Percentiles rank a stretch among this genome's conserved stretches.
phyloP scores from a whole-genome alignment of 2,329 filamentous ascomycete species.

The Botrytis porri region DNA sequence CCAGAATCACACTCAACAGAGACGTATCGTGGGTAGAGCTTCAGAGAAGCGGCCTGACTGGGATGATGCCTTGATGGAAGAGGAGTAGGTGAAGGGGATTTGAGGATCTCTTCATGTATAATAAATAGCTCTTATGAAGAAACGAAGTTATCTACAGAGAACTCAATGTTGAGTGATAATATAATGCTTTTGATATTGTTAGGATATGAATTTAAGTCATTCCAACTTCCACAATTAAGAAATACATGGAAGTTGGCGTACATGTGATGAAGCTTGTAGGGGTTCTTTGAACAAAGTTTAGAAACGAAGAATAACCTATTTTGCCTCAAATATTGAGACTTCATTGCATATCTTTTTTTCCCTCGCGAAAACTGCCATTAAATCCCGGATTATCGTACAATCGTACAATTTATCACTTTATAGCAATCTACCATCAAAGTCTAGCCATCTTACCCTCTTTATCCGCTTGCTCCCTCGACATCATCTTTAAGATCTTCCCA shows the following conservation, averaged over 20 bases:
- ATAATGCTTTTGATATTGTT: background rate
- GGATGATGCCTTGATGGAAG: background rate
- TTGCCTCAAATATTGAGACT: background rate
- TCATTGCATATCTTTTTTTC: background rate
- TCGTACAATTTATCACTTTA: background rate
- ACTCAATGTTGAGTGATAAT: background rate
- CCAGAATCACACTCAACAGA: background rate
- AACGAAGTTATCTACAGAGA: background rate
- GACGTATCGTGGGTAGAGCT: background rate
- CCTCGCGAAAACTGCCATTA: background rate
- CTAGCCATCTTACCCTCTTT: conserved; percentile 21
- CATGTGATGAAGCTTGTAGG: too few species aligned
- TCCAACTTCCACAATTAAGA: background rate
- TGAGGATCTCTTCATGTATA: background rate
- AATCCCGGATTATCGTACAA: background rate
- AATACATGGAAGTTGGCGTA: too few species aligned
- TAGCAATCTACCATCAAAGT: conserved; percentile 8
- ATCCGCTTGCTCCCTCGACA: conserved; percentile 21
- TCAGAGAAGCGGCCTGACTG: background rate
- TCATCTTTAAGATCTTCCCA: conserved; percentile 47
- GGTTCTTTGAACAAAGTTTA: background rate
- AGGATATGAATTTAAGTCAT: background rate
- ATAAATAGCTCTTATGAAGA: background rate
- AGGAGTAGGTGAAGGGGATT: background rate
- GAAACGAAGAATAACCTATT: background rate